phyloP scores from a whole-genome alignment of 257 asterid species.

The Rubia yunnanensis region DNA sequence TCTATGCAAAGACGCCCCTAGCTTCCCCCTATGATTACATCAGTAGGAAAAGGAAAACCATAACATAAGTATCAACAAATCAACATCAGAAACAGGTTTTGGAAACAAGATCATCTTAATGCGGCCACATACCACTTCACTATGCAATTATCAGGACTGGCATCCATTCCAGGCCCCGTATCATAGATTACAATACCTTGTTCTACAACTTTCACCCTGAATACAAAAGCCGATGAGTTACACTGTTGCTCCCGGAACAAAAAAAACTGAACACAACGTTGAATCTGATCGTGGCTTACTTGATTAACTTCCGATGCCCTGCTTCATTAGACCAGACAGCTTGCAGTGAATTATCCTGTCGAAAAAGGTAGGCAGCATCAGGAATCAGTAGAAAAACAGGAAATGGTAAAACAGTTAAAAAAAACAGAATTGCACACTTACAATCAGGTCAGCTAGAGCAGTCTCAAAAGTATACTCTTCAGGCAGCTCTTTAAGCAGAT shows the following conservation, averaged over 20 bases:
- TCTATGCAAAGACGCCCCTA: constrained; percentile 69
- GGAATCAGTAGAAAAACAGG: constrained; percentile 4
- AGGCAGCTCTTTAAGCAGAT: constrained; percentile 58
- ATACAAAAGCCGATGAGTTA: constrained; percentile 14
- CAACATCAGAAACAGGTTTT: neutral
- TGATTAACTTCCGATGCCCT: constrained; percentile 35
- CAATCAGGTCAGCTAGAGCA: constrained; percentile 76
- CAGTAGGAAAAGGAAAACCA: neutral
- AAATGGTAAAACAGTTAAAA: neutral
- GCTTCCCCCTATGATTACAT: constrained; percentile 52
- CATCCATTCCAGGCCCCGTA: too few relatives aligned
- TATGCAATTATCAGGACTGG: neutral
- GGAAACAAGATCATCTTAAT: neutral
- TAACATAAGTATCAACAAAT: neutral
- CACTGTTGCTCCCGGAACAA: neutral
- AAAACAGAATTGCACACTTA: constrained; percentile 24
- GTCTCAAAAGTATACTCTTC: constrained; percentile 57
- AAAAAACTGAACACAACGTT: neutral
- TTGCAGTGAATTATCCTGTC: constrained; percentile 72
- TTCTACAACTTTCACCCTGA: too few relatives aligned
- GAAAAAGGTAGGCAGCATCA: constrained; percentile 12
- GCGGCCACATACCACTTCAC: neutral
- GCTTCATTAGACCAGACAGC: constrained; percentile 54
- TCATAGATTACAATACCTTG: too few relatives aligned
- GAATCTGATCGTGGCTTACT: constrained; percentile 26